A percentile compares a stretch with the other conserved stretches of the same genome.
These are phyloP conservation scores for Ceratocystiopsis minuta DNA, from an alignment of 2,329 filamentous ascomycete species.

Conservation along the genomic window DNA sequence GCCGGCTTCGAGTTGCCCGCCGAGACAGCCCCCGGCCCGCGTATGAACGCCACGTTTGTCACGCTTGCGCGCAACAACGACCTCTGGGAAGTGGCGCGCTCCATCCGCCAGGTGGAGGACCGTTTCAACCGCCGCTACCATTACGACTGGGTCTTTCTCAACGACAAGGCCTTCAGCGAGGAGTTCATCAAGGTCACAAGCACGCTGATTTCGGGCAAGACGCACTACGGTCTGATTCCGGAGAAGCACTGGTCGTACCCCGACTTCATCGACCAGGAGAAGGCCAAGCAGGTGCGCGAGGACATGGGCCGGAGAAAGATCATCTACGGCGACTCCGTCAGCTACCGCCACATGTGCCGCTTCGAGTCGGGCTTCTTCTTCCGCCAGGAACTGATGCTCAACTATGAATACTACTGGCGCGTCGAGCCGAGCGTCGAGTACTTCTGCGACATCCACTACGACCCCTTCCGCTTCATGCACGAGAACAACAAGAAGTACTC, in stretches of 20 bases:
- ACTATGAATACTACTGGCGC: constrained; percentile 99
- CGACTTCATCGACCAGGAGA: constrained; percentile 86
- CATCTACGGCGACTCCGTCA: constrained; percentile 93
- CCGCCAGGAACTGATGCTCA: constrained; percentile 77
- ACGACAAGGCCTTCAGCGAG: constrained; percentile 85
- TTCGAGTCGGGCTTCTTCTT: constrained; percentile 99
- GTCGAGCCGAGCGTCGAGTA: constrained; percentile 95
- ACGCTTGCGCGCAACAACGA: constrained; percentile 86
- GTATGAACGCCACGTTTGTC: constrained; percentile 95
- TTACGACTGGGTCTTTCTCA: constrained; percentile 99
- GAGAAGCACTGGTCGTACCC: constrained; percentile 96
- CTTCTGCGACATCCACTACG: constrained; percentile 88
- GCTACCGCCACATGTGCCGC: constrained; percentile 98
- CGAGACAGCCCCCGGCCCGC: constrained; percentile 42
- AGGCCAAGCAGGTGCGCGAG: constrained; percentile 74
- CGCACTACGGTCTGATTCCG: constrained; percentile 77
- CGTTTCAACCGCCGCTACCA: constrained; percentile 93
- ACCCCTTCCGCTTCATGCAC: constrained; percentile 91
- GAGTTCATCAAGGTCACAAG: constrained; percentile 84
- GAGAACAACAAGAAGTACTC: constrained; percentile 97
- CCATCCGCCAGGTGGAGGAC: constrained; percentile 91
- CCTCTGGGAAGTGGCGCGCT: constrained; percentile 90
- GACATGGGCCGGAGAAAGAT: constrained; percentile 91
- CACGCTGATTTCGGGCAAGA: constrained; percentile 79
- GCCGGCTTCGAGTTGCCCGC: constrained; percentile 33